Evolutionary conservation across 768 basidiomycete species (phyloP).

Genomic region (Chalciporus piperatus): DNA sequence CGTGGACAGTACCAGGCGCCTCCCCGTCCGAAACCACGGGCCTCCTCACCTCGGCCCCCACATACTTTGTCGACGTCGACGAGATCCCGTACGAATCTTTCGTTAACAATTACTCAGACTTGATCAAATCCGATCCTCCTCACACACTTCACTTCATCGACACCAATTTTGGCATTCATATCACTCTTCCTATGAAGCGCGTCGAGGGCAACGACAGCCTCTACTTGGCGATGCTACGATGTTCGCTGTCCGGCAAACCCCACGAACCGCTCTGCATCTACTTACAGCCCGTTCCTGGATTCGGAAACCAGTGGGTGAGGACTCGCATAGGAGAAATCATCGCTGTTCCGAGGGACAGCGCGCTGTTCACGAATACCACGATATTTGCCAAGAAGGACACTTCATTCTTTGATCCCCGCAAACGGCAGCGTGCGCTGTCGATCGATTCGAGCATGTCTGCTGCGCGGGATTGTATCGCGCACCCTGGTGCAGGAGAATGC

Average conservation of each 20-base stretch:
- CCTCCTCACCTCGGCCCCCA: slow-evolving; percentile 2
- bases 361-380: not conserved
- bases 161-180: slow-evolving; percentile 1
- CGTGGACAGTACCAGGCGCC: not conserved
- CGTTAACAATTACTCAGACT: not conserved
- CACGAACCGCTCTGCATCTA: not conserved
- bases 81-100: not conserved
- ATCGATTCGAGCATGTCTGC: not conserved
- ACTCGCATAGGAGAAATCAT: not conserved
- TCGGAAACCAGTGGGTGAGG: slow-evolving; percentile 1
- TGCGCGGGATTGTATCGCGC: not conserved
- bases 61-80: not conserved
- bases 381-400: not conserved
- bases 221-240: slow-evolving; percentile 7
- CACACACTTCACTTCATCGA: not conserved
- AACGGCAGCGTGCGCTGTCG: not conserved
- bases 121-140: not conserved
- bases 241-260: not conserved
- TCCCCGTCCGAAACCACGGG: not conserved
- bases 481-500: no score
- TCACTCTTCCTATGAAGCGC: not conserved
- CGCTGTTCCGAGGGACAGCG: not conserved
- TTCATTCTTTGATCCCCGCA: not conserved
- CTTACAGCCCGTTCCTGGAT: not conserved
- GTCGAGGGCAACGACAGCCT: not conserved